Evolutionary conservation across 345 rosid species (phyloP), one percentile per base, ranked within the genome.

Genomic region (Sonneratia alba): DNA sequence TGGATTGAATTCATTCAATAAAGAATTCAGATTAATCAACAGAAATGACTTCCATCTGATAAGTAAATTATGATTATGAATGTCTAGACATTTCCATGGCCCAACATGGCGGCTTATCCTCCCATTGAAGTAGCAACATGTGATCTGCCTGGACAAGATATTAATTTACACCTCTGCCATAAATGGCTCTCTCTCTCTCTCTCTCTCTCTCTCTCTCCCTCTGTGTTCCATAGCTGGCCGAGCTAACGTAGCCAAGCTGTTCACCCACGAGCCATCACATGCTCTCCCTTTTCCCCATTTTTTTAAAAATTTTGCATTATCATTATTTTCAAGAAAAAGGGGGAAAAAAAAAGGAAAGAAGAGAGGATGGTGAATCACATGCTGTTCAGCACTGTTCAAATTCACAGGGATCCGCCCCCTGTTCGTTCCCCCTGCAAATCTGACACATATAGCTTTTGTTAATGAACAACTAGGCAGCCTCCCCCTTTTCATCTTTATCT

Each of bases 191-290:
- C 64, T 61, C 62, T 43, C 47, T 15, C 32, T 27, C 32, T 27
- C 32, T 27, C 32, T 27, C 32, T 27, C 32, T 61, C 62, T 43
- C 47, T 15, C 32, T 27, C 32, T 27, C 32, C 1, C 32, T 27
- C 32, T 27, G 0, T 27, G 32, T 27, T 51, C 32, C 59, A 6
- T 49, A 53, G 72, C 65, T 70, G 72, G 45, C 72, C 43, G 65
- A 36, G 72, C 27, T 34, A 53, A 70, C 6, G 11, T 12, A 56
- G 72, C 36, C 72, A n/a, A 70, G 72, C 72, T 70, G 72, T 57
- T 55, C 42, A 42, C 48, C 72, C 34, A 69, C 62, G 18, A 51
- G 55, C 21, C 36, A 70, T 70, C 72, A 53, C 72, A 70, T 70
- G 72, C 47, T 16, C 15, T 13, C 27, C 18, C 34, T 59, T 16